Conservation (phyloP, 75 land plant genomes). For the Picea sitchensis region DNA sequence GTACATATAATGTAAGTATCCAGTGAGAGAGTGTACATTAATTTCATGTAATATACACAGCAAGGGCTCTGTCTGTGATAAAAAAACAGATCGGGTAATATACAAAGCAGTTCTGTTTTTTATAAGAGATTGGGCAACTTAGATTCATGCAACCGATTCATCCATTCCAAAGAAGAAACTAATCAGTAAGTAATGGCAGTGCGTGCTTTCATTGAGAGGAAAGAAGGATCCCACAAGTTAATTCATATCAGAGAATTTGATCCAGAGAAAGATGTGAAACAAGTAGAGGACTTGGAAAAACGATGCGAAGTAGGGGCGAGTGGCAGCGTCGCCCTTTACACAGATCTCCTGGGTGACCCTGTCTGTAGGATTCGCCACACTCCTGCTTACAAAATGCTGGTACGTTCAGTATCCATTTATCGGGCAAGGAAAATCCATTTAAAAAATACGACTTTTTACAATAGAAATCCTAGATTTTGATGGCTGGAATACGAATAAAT, state of each 20-base stretch:
- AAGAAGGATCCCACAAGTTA: background rate
- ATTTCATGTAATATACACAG: too few relatives aligned
- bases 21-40: too few relatives aligned
- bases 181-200: background rate
- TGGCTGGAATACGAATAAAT: too few relatives aligned
- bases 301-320: conserved; percentile 53
- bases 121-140: background rate
- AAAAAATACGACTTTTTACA: too few relatives aligned
- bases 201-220: background rate
- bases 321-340: conserved; percentile 38
- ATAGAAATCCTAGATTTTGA: too few relatives aligned
- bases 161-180: background rate
- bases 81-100: background rate
- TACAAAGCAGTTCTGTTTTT: background rate
- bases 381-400: conserved; percentile 70
- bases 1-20: too few relatives aligned
- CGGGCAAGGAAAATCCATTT: too few relatives aligned
- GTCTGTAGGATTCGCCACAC: conserved; percentile 69
- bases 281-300: conserved; percentile 45
- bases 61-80: background rate
- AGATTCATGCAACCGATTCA: background rate
- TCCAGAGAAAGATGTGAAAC: conserved; percentile 15
- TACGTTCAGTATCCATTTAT: conserved; percentile 2
- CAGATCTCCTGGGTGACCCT: conserved; percentile 77
- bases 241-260: conserved; percentile 32